A percentile compares a stretch with the other conserved stretches of the same genome.
Evolutionary conservation across 129 eudicot genomes (phyloP).

Genomic region (Centaurea solstitialis): DNA sequence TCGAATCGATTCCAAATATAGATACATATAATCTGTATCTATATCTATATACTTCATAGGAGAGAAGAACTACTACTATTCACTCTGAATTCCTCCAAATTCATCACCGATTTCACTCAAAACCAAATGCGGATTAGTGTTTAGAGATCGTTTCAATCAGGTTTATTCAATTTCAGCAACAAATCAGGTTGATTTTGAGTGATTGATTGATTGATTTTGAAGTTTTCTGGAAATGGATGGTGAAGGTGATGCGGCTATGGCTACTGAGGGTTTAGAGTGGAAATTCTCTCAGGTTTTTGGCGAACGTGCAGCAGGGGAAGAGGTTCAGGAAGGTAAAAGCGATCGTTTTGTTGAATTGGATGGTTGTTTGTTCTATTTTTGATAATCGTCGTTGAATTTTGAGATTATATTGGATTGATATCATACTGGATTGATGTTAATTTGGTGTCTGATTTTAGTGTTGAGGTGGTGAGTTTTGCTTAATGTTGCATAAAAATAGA

Average conservation of each 20-base stretch:
- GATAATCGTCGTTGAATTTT: neutral
- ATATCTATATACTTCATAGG: neutral
- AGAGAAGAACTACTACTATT: neutral
- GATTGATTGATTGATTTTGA: neutral
- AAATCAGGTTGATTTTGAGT: constrained; percentile 19
- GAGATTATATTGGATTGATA: neutral
- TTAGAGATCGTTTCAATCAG: constrained; percentile 9
- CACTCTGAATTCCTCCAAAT: constrained; percentile 12
- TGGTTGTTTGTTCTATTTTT: neutral
- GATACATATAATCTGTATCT: neutral
- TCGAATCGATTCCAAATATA: constrained; percentile 25
- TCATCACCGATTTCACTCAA: neutral
- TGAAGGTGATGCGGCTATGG: constrained; percentile 35
- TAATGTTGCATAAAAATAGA: neutral
- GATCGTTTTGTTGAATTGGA: neutral
- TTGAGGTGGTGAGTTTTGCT: neutral
- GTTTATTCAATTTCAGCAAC: constrained; percentile 17
- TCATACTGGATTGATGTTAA: neutral
- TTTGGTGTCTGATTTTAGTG: neutral
- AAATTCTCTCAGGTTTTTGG: constrained; percentile 65
- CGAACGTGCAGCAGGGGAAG: constrained; percentile 55
- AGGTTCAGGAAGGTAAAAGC: constrained; percentile 53
- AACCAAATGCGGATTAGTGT: neutral
- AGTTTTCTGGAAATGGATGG: constrained; percentile 29
- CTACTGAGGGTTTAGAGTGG: constrained; percentile 45